These are phyloP conservation scores for Globisporangium nunn DNA, from an alignment of 352 stramenopile genomes.

Conservation along the genomic window DNA sequence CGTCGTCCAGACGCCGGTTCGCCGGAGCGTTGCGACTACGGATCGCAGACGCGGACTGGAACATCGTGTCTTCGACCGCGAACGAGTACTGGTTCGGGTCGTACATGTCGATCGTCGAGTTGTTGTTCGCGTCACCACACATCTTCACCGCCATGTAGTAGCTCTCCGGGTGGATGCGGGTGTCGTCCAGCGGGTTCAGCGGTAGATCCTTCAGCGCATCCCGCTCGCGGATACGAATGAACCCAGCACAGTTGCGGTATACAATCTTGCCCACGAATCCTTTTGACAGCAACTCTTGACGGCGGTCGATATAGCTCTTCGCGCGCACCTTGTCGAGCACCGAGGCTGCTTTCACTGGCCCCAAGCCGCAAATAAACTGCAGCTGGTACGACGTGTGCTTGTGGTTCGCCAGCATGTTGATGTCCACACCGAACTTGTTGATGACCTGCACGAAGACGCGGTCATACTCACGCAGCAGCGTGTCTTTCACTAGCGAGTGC, in stretches of 20 bases:
- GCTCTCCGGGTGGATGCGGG: conserved; percentile 83
- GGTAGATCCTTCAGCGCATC: conserved; percentile 78
- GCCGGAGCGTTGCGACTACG: conserved; percentile 48
- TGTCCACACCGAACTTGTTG: conserved; percentile 87
- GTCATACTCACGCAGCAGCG: conserved; percentile 81
- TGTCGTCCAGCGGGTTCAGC: conserved; percentile 84
- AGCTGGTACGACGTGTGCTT: conserved; percentile 83
- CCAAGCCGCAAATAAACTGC: conserved; percentile 83
- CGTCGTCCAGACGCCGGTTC: conserved; percentile 55
- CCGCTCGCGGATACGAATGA: conserved; percentile 83
- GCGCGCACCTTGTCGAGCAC: conserved; percentile 80
- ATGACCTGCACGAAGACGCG: conserved; percentile 78
- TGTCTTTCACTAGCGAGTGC: conserved; percentile 80
- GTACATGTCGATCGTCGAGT: conserved; percentile 89
- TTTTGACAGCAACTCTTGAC: conserved; percentile 83
- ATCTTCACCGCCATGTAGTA: conserved; percentile 92
- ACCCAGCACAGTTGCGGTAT: conserved; percentile 83
- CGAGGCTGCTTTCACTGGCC: conserved; percentile 70
- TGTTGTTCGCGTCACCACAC: conserved; percentile 87
- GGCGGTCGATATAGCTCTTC: conserved; percentile 82
- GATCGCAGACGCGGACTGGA: conserved; percentile 82
- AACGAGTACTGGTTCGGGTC: conserved; percentile 89
- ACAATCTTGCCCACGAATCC: conserved; percentile 80
- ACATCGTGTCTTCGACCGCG: conserved; percentile 88
- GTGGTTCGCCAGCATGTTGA: conserved; percentile 86